Conservation (phyloP, 768 basidiomycete genomes). For the Mycena polygramma region DNA sequence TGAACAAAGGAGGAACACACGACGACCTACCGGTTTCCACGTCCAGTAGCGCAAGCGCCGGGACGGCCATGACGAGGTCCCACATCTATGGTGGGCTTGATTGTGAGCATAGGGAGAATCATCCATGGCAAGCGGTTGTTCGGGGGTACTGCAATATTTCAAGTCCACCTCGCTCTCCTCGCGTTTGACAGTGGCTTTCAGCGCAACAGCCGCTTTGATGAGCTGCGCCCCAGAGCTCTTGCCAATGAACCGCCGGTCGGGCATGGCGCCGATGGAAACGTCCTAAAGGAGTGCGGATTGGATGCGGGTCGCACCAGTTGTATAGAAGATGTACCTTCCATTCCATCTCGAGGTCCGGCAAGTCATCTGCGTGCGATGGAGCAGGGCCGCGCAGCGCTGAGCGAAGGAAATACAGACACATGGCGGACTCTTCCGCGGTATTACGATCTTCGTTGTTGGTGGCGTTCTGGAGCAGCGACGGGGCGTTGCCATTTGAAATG, state of each 20-base stretch:
- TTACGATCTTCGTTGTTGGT: too few relatives aligned
- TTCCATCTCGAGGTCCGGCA: too few relatives aligned
- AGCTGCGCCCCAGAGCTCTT: conserved; percentile 11
- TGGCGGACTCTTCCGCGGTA: too few relatives aligned
- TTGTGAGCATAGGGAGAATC: background rate
- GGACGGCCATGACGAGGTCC: background rate
- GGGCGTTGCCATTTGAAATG: too few relatives aligned
- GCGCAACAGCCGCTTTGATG: conserved; percentile 17
- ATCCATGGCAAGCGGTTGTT: background rate
- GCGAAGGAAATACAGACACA: too few relatives aligned
- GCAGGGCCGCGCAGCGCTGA: too few relatives aligned
- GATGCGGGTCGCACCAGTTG: too few relatives aligned
- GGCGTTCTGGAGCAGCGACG: too few relatives aligned
- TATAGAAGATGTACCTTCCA: too few relatives aligned
- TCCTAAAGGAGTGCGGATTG: too few relatives aligned
- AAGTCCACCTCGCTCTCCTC: background rate
- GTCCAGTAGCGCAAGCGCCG: conserved; percentile 11
- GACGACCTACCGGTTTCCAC: background rate
- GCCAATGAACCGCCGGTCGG: conserved; percentile 18
- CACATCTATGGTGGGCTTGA: background rate
- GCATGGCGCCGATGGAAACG: background rate
- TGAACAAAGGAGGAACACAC: too few relatives aligned
- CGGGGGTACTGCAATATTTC: background rate
- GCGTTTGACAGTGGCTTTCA: conserved; percentile 17
- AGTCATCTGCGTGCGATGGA: too few relatives aligned